Conservation (phyloP, 2,329 filamentous ascomycete species). For the Scedosporium boydii region DNA sequence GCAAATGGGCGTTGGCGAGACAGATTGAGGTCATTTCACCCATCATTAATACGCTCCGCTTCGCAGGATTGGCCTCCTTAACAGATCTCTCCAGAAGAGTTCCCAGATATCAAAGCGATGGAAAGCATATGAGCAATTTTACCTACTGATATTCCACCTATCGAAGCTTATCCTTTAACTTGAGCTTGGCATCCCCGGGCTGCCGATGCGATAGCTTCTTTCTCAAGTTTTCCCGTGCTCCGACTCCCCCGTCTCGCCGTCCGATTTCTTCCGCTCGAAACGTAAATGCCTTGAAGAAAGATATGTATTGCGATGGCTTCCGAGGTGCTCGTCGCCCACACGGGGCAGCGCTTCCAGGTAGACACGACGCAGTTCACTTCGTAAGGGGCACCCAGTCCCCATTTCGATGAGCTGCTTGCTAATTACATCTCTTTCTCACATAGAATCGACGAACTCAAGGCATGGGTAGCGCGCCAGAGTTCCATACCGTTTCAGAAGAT, state of each 20-base stretch:
- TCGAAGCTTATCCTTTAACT: not conserved
- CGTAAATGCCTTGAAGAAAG: constrained; percentile 12
- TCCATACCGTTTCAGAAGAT: constrained; percentile 69
- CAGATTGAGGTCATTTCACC: not conserved
- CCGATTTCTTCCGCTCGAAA: not conserved
- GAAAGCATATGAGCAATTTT: not conserved
- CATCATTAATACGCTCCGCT: not conserved
- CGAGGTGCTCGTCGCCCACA: constrained; percentile 85
- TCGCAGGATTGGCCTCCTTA: not conserved
- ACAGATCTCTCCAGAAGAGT: not conserved
- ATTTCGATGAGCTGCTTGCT: not conserved
- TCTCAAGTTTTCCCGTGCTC: not conserved
- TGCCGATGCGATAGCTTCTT: not conserved
- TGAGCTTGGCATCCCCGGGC: not conserved
- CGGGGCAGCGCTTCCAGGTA: constrained; percentile 74
- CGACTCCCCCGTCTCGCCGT: not conserved
- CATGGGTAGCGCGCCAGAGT: constrained; percentile 67
- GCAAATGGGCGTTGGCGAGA: not conserved
- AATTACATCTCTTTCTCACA: constrained; percentile 13
- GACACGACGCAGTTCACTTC: constrained; percentile 67
- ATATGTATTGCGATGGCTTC: constrained; percentile 68
- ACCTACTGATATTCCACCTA: not conserved
- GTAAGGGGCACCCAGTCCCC: constrained; percentile 33
- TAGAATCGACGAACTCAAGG: constrained; percentile 75
- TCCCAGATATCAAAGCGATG: not conserved